Percentiles rank a stretch among this genome's conserved stretches.
These are phyloP conservation scores for Magnaporthiopsis rhizophila DNA, from an alignment of 2,329 filamentous ascomycete species.

Conservation along the genomic window DNA sequence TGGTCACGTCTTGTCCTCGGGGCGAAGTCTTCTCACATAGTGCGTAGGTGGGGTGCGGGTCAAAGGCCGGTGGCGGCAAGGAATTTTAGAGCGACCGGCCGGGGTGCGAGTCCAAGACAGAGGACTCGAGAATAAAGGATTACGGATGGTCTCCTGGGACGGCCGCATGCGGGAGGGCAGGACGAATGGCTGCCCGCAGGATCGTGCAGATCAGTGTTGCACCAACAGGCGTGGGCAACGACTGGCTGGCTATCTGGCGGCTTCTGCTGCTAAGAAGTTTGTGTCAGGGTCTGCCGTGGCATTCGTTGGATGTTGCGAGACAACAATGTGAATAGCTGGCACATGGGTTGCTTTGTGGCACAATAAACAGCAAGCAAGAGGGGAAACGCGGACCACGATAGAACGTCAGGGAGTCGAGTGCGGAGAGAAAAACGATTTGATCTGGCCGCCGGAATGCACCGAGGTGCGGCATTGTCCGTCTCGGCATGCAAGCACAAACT, in stretches of 20 bases:
- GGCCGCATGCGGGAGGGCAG: conserved; percentile 6
- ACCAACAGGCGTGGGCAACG: neutral
- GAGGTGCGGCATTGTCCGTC: neutral
- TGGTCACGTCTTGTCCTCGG: neutral
- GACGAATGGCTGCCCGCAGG: neutral
- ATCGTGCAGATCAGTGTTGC: neutral
- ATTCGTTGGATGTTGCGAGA: neutral
- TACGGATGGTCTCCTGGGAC: neutral
- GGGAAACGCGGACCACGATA: neutral
- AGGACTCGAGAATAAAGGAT: neutral
- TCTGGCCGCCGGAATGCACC: neutral
- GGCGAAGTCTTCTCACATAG: conserved; percentile 23
- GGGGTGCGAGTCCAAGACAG: neutral
- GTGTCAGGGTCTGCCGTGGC: neutral
- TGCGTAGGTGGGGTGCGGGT: conserved; percentile 17
- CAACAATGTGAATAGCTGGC: neutral
- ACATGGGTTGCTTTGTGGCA: neutral
- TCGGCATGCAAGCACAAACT: neutral
- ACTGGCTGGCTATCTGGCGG: neutral
- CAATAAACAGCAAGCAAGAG: neutral
- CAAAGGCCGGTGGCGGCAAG: conserved; percentile 11
- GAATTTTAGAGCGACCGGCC: neutral
- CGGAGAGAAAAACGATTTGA: neutral
- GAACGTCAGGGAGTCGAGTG: neutral
- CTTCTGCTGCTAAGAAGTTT: neutral